Percentiles rank a stretch among this genome's conserved stretches.
phyloP scores from a whole-genome alignment of 108 stramenopile species.

The Cyclotella kingstonii region DNA sequence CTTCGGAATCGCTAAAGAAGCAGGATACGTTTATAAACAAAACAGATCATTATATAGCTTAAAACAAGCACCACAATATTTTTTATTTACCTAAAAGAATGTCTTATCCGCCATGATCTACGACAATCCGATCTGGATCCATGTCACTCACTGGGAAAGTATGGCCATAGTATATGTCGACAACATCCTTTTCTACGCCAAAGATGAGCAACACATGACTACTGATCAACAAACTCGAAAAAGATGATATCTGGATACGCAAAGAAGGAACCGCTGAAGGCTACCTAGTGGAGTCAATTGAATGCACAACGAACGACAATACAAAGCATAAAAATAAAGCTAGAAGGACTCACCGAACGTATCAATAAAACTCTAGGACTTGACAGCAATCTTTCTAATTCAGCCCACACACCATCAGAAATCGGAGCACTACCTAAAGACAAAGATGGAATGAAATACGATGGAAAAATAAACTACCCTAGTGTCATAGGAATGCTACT shows the following conservation, averaged over 20 bases:
- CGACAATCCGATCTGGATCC: constrained; percentile 31
- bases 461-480: constrained; percentile 9
- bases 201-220: background rate
- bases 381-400: background rate
- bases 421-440: constrained; percentile 14
- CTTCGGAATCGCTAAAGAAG: constrained; percentile 3
- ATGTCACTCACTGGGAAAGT: constrained; percentile 31
- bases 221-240: background rate
- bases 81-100: constrained; percentile 17
- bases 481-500: constrained; percentile 49
- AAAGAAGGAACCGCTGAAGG: constrained; percentile 1
- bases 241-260: background rate
- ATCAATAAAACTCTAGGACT: background rate
- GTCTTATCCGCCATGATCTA: constrained; percentile 10
- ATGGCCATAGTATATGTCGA: constrained; percentile 10
- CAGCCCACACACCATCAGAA: background rate
- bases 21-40: constrained; percentile 9
- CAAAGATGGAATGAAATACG: background rate
- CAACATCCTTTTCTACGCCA: constrained; percentile 6
- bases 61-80: constrained; percentile 26
- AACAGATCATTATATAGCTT: constrained; percentile 39
- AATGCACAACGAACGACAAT: constrained; percentile 4
- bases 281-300: constrained; percentile 45
- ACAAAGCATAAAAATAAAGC: constrained; percentile 28
- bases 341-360: constrained; percentile 26